Percentiles rank a stretch among this genome's conserved stretches.
phyloP scores from a whole-genome alignment of 75 land plant species.

The Larix kaempferi region DNA sequence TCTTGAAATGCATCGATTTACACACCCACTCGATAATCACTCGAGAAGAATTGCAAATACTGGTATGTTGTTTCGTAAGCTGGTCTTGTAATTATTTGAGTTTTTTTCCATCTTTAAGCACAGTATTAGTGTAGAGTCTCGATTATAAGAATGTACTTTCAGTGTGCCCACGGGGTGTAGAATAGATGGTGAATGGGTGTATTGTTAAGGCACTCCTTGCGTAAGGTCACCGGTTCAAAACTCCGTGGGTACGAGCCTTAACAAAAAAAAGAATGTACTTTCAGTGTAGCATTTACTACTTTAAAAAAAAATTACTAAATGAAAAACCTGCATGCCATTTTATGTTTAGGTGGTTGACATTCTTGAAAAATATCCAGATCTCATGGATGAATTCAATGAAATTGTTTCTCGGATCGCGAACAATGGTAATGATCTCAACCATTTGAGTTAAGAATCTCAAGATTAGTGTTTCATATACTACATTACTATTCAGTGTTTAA shows the following conservation, averaged over 20 bases:
- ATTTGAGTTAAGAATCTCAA: neutral
- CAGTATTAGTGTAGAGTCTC: no score
- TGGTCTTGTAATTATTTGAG: neutral
- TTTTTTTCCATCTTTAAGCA: neutral
- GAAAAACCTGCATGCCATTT: neutral
- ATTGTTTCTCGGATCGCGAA: slow-evolving; percentile 70
- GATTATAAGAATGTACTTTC: no score
- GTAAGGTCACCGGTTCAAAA: no score
- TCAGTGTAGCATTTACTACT: neutral
- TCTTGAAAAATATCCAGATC: slow-evolving; percentile 76
- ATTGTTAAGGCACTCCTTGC: no score
- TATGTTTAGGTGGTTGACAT: slow-evolving; percentile 24
- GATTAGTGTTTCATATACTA: neutral
- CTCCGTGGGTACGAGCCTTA: no score
- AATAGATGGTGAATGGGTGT: no score
- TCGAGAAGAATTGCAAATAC: slow-evolving; percentile 56
- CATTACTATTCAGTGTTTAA: slow-evolving; percentile 1
- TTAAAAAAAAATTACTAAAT: neutral
- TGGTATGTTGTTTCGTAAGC: slow-evolving; percentile 41
- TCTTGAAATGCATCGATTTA: slow-evolving; percentile 80
- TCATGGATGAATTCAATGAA: slow-evolving; percentile 81
- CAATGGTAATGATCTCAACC: slow-evolving; percentile 46
- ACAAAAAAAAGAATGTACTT: no score
- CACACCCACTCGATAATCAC: slow-evolving; percentile 72
- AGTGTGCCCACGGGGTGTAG: no score